Evolutionary conservation across 1,284 basidiomycete species (phyloP), one percentile per base, ranked within the genome.

Genomic region (Trametes versicolor): DNA sequence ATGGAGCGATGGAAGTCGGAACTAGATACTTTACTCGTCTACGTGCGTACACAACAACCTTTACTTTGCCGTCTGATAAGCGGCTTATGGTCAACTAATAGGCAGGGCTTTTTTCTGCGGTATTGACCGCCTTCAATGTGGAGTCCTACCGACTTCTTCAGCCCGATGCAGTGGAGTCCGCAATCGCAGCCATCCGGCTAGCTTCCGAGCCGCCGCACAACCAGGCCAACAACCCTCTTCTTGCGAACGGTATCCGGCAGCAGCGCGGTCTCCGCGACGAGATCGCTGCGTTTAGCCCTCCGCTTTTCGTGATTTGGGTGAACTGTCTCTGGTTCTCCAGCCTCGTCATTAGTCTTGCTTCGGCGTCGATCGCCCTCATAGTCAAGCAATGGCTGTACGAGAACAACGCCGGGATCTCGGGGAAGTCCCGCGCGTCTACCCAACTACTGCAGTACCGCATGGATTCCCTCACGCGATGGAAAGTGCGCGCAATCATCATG

Each of bases 261-360:
- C 39, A 4, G 17, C 39, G 37, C 23, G 36, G 7, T 64, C 57
- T 59, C 36, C 45, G 50, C 60, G 62, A 25, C 48, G 60, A 52
- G 58, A 5, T 23, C 9, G 2, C n/a, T 9, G 3, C 37, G 1
- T 41, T 43, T 52, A 36, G 15, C 15, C 50, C 62, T 23, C 41
- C 55, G 13, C 9, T 37, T 19, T 60, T 82, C 25, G 73, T 80
- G 1, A 79, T 83, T 63, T 79, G 81, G 13, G 87, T 90, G 58
- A 90, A 90, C 71, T 80, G 78, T 36, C 85, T 90, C 66, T 90
- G 89, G 88, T 89, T 90, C 66, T 79, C 83, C 3, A 88, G 87
- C 12, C 76, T 91, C 63, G 87, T 91, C 2, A 89, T 90, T 74
- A 88, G 87, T 65, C 88, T 90, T 60, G 87, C 60, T 8, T 62